Conservation (phyloP, 148 eudicot genomes). For the Rheum nobile region DNA sequence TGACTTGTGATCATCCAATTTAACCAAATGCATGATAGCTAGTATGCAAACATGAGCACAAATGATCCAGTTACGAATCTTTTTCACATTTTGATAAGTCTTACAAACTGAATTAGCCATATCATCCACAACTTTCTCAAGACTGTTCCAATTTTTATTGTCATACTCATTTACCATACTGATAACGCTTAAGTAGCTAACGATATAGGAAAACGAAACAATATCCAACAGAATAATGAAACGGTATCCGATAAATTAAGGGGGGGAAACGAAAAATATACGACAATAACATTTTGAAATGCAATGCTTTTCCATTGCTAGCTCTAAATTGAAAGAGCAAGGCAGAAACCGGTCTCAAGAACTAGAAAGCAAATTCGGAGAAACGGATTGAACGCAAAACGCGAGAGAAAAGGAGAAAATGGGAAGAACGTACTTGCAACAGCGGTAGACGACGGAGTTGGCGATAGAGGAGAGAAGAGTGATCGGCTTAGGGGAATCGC, state of each 20-base stretch:
- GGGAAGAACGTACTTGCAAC: constrained; percentile 31
- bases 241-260: no score
- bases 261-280: neutral
- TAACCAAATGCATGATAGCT: neutral
- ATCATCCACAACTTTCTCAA: neutral
- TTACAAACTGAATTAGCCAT: neutral
- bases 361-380: neutral
- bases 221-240: no score
- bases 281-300: neutral
- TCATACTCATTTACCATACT: neutral
- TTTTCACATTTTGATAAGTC: neutral
- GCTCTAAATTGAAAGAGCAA: constrained; percentile 1
- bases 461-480: constrained; percentile 43
- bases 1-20: neutral
- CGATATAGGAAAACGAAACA: no score
- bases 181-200: no score
- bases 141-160: neutral
- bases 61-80: neutral
- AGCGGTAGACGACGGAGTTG: constrained; percentile 49
- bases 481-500: constrained; percentile 30
- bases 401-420: neutral
- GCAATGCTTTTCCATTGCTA: neutral
- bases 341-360: neutral
- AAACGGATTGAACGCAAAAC: neutral
- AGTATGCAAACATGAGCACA: neutral